Conservation (phyloP, 345 rosid species). For the Gossypium australe region DNA sequence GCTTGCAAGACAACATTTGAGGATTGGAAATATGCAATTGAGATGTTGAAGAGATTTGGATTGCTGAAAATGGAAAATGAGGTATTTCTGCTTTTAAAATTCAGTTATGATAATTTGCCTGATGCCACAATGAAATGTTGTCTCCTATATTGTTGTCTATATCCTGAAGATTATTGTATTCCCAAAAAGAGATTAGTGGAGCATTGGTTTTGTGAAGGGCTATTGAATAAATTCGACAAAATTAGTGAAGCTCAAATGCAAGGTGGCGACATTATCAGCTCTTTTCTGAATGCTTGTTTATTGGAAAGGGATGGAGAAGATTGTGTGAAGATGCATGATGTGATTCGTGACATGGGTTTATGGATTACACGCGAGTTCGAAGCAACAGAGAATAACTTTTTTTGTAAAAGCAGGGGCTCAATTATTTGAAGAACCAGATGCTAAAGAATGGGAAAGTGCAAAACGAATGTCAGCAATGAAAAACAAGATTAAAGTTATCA, state of each 20-base stretch:
- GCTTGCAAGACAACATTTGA: not conserved
- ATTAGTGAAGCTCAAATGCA: not conserved
- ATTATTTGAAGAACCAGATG: not conserved
- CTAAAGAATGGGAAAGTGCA: not conserved
- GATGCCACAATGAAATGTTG: not conserved
- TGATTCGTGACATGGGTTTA: not conserved
- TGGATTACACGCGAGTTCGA: not conserved
- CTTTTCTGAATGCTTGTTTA: not conserved
- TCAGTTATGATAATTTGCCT: not conserved
- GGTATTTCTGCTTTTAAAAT: not conserved
- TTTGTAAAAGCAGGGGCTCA: not conserved
- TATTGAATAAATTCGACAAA: not conserved
- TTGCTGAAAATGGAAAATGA: not conserved
- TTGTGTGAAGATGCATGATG: slow-evolving; percentile 35
- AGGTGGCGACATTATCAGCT: not conserved
- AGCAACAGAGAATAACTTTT: not conserved
- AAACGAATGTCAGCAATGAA: not conserved
- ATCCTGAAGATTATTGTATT: not conserved
- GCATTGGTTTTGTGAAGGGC: not conserved
- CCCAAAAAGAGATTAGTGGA: not conserved
- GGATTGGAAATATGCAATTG: slow-evolving; percentile 9
- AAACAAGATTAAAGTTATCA: not conserved
- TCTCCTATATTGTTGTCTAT: slow-evolving; percentile 15
- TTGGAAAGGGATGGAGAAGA: not conserved
- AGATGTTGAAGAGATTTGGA: not conserved